These are phyloP conservation scores for Piromyces finnis DNA, from an alignment of 192 early-diverging fungal species.

Conservation along the genomic window DNA sequence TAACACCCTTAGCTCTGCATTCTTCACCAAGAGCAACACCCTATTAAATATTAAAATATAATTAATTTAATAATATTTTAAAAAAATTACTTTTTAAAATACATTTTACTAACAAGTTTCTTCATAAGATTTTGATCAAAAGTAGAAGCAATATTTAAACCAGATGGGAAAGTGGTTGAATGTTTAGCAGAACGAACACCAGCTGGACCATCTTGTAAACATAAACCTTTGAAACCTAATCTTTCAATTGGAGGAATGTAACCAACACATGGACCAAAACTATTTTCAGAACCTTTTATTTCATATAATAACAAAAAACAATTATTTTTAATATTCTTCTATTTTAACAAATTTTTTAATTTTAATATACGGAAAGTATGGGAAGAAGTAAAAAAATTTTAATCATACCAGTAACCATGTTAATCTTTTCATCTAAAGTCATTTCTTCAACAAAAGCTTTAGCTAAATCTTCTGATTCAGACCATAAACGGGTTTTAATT, in stretches of 20 bases:
- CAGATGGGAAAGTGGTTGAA: background rate
- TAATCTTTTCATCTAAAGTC: background rate
- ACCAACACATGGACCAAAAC: background rate
- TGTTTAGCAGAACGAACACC: background rate
- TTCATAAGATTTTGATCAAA: conserved; percentile 28
- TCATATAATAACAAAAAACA: too few species aligned
- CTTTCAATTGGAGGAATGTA: background rate
- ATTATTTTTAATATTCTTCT: too few species aligned
- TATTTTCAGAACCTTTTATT: background rate
- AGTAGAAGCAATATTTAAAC: conserved; percentile 39
- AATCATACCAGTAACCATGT: background rate
- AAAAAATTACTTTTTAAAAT: too few species aligned
- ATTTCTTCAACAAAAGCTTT: background rate
- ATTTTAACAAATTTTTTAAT: too few species aligned
- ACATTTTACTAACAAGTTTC: too few species aligned
- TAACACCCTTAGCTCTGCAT: conserved; percentile 27
- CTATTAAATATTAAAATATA: background rate
- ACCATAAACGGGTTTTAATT: background rate
- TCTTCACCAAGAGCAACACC: conserved; percentile 29
- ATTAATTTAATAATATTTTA: too few species aligned
- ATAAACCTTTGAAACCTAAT: background rate
- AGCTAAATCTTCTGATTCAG: background rate
- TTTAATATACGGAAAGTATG: too few species aligned
- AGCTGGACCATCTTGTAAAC: background rate
- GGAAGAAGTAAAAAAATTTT: background rate